A percentile compares a stretch with the other conserved stretches of the same genome.
Conservation (phyloP, 2,329 filamentous ascomycete species). For the Colletotrichum sojae region DNA sequence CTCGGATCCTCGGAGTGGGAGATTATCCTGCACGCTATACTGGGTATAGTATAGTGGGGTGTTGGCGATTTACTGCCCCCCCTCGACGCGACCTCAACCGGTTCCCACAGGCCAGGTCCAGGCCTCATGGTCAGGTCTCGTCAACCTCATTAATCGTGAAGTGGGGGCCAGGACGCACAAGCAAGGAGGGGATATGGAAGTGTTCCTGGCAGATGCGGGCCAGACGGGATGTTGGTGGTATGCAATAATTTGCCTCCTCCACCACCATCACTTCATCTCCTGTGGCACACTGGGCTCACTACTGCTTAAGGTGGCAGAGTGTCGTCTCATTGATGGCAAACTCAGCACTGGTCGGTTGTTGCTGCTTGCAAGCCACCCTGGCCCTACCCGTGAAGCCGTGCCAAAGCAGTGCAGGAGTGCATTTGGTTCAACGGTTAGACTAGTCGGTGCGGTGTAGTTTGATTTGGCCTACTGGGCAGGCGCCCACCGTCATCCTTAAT, state of each 20-base stretch:
- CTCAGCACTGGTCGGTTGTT: conserved; percentile 25
- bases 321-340: conserved; percentile 26
- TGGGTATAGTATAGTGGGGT: neutral
- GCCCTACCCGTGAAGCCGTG: neutral
- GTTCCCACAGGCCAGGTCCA: conserved; percentile 29
- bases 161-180: conserved; percentile 29
- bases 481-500: neutral
- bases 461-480: no score
- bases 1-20: conserved; percentile 28
- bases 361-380: neutral
- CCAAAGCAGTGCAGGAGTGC: no score
- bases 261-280: no score
- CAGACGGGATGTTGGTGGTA: conserved; percentile 21
- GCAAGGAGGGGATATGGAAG: conserved; percentile 37
- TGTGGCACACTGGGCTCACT: no score
- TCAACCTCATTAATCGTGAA: conserved; percentile 30
- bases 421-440: no score
- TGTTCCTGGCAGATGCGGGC: conserved; percentile 34
- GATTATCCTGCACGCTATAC: conserved; percentile 29
- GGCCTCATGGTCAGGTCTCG: conserved; percentile 30
- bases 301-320: conserved; percentile 1
- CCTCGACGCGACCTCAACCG: neutral
- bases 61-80: no score
- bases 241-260: conserved; percentile 20
- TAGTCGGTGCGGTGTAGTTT: no score